Evolutionary conservation across 78 protist species (phyloP), one percentile per base, ranked within the genome.

Genomic region (Dictyostelium citrinum): DNA sequence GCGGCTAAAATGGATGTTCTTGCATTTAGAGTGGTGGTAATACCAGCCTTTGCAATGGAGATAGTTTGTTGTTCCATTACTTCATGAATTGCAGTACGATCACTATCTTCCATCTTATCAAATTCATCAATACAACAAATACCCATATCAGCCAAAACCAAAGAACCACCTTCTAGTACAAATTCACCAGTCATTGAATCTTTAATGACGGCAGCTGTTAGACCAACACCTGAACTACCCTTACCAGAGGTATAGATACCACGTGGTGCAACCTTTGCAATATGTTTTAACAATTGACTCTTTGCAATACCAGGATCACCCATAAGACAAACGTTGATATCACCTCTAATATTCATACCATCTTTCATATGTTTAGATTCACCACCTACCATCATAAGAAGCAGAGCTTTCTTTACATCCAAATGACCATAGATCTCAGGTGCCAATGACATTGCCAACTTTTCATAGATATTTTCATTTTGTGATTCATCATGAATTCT

Each of bases 291-390:
- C 39, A 99, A 76, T 95, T 99, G 99, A 39, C 98, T 95, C 96
- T 99, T 99, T 79, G 99, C 99, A 3, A 99, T 99, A n/a, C 99
- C 99, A 3, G 99, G 99, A 88, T 99, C 99, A 5, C 99, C 99
- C 98, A 99, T 96, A 43, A 99, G 72, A 84, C 98, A 98, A 2
- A 99, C 46, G 90, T 99, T 98, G 75, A 99, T 68, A 93, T 99
- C 99, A 39, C 99, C 99, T 11, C 99, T 81, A 41, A 99, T 98
- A 24, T 27, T n/a, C 98, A 99, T 98, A 39, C 99, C 99, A 77
- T 99, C 99, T 9, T 29, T 17, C 96, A 97, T 49, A 20, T 33
- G 10, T 24, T 96, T 84, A 4, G 85, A 37, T 4, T 29, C 80
- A 17, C 99, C 99, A 39, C 99, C 99, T 24, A 98, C 97, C 90